A percentile compares a stretch with the other conserved stretches of the same genome.
Evolutionary conservation across 768 basidiomycete species (phyloP).

Genomic region (Tulasnella sp.): DNA sequence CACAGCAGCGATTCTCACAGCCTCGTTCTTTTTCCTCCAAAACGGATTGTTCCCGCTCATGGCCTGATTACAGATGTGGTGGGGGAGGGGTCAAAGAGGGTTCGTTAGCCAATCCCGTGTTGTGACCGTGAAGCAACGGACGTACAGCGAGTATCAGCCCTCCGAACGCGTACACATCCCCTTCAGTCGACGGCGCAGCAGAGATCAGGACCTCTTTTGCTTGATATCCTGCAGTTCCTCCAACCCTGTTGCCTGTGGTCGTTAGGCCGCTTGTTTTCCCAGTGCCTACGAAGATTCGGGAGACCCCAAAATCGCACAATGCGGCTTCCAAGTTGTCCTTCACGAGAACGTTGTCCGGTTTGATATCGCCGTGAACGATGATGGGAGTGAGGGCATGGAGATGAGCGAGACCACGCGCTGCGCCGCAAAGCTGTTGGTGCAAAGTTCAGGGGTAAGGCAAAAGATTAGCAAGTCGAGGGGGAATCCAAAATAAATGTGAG

Average conservation of each 20-base stretch:
- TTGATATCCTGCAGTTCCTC: neutral
- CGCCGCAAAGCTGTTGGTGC: neutral
- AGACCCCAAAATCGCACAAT: neutral
- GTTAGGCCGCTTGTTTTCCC: neutral
- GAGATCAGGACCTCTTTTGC: no score
- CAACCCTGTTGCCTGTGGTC: neutral
- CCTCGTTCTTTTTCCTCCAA: neutral
- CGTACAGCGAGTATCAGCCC: conserved; percentile 6
- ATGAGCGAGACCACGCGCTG: neutral
- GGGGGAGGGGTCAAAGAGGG: neutral
- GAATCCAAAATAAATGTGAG: neutral
- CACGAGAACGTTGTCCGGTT: neutral
- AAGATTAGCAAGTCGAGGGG: neutral
- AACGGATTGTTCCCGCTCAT: neutral
- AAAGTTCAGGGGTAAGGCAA: neutral
- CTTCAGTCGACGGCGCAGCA: neutral
- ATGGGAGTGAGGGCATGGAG: neutral
- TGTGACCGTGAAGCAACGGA: neutral
- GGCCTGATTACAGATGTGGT: neutral
- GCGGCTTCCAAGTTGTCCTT: neutral
- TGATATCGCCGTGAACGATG: conserved; percentile 8
- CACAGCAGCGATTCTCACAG: neutral
- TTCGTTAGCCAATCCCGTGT: no score
- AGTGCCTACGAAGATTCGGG: neutral
- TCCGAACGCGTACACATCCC: conserved; percentile 14